These are phyloP conservation scores for Scalesia atractyloides DNA, from an alignment of 129 eudicot species.

Conservation along the genomic window DNA sequence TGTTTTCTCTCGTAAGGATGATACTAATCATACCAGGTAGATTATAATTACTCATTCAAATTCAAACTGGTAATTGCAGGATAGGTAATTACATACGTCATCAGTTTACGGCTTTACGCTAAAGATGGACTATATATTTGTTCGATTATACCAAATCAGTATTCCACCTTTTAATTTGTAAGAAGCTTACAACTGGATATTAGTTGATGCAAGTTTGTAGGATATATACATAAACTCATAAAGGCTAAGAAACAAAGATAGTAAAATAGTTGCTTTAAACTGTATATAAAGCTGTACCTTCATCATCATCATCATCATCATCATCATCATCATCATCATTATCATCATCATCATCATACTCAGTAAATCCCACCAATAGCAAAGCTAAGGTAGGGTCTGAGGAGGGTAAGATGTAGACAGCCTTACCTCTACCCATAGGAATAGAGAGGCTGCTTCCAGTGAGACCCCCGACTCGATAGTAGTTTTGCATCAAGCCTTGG, in stretches of 20 bases:
- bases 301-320: too few species aligned
- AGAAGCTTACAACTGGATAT: neutral
- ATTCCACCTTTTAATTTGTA: neutral
- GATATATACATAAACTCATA: neutral
- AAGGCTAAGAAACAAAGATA: neutral
- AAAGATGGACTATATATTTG: neutral
- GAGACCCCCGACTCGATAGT: too few species aligned
- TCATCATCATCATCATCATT: too few species aligned
- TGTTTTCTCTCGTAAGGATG: slow-evolving; percentile 82
- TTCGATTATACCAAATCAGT: neutral
- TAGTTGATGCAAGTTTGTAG: slow-evolving; percentile 3
- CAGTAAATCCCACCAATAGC: too few species aligned
- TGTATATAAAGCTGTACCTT: neutral
- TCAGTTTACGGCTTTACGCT: neutral
- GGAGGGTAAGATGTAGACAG: too few species aligned
- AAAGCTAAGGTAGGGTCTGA: too few species aligned
- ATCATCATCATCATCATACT: too few species aligned
- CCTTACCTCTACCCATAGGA: too few species aligned
- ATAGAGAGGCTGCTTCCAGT: too few species aligned
- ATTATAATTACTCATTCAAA: slow-evolving; percentile 2
- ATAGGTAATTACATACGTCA: neutral
- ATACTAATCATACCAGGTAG: slow-evolving; percentile 59
- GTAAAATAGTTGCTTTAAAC: neutral
- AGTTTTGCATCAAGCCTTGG: too few species aligned
- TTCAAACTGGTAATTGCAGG: slow-evolving; percentile 5